These are phyloP conservation scores for Medicago truncatula DNA, from an alignment of 306 rosid species.

Conservation along the genomic window DNA sequence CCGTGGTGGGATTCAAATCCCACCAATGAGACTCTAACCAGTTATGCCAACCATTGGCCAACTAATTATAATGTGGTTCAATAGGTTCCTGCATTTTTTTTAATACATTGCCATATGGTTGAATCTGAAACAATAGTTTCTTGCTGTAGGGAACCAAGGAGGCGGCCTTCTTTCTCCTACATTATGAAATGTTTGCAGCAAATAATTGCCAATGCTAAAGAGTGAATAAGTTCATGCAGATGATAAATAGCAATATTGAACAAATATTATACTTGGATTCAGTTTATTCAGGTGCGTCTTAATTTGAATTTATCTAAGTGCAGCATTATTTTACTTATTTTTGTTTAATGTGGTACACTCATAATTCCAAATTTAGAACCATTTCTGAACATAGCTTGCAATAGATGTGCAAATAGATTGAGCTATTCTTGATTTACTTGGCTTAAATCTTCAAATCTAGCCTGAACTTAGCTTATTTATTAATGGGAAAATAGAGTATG, in stretches of 20 bases:
- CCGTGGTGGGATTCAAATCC: neutral
- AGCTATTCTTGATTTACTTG: conserved; percentile 8
- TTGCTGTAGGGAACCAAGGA: conserved; percentile 74
- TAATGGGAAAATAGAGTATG: neutral
- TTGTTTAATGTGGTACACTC: conserved; percentile 6
- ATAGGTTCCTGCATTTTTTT: conserved; percentile 5
- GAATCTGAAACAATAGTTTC: conserved; percentile 31
- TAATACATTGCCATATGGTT: conserved; percentile 7
- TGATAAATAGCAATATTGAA: conserved; percentile 26
- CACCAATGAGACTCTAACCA: conserved; percentile 6
- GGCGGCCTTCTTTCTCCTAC: conserved; percentile 78
- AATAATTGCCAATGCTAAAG: conserved; percentile 53
- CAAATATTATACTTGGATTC: conserved; percentile 19
- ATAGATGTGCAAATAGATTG: conserved; percentile 5
- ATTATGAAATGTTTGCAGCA: conserved; percentile 77
- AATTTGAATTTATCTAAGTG: conserved; percentile 26
- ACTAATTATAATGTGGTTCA: conserved; percentile 3
- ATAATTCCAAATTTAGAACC: neutral
- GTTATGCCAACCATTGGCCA: conserved; percentile 2
- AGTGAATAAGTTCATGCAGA: conserved; percentile 53
- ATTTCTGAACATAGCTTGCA: conserved; percentile 23
- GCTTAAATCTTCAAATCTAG: conserved; percentile 7
- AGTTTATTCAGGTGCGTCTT: conserved; percentile 36
- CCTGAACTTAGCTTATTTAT: neutral
- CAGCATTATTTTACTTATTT: conserved; percentile 32